Base-by-base conservation (phyloP, 108 stramenopile species). In the Parmales sp. region DNA sequence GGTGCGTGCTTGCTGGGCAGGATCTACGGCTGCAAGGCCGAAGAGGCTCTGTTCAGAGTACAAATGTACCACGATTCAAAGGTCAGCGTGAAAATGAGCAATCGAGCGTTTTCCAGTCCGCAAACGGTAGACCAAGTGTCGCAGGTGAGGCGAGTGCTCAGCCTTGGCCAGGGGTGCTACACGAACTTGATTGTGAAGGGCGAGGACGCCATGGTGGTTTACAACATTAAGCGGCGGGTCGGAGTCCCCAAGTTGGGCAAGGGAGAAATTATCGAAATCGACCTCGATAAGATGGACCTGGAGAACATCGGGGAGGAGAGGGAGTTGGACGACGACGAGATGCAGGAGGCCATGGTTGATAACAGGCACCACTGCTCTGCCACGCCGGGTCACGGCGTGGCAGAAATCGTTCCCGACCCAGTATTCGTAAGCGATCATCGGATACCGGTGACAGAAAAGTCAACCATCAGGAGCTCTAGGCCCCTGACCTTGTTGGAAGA, bases 31-130 rank as follows among this genome's bases (percentile, higher is more conserved):
- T 26, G 49, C 41, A 54, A 51, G 31, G 63, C 69, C 3, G 43
- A 29, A n/a, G 69, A 69, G 63, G 63, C 69, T 2, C 43, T 69
- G 4, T 25, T 37, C n/a, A 20, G 69, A 18, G 34, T 69, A 31
- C 69, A 69, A 34, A n/a, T 45, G 38, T 69, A 69, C 63, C 63
- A 64, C 43, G 69, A 69, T 54, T 34, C 31, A 28, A 60, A 60
- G 54, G 54, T 60, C 5, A 13, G 8, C 28, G 54, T 60, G 26
- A 28, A 60, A 20, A 34, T 60, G 3, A 60, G 54, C 31, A 60
- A 60, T 34, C 29, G 54, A 34, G 36, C 31, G 31, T 60, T 34
- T 29, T 34, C 31, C 54, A 34, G 54, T 29, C 54, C 54, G 31
- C 54, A 60, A 34, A 60, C 54, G 5, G 54, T 60, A 13, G 54